Evolutionary conservation across 257 asterid species (phyloP).

Genomic region (Nemophila menziesii): DNA sequence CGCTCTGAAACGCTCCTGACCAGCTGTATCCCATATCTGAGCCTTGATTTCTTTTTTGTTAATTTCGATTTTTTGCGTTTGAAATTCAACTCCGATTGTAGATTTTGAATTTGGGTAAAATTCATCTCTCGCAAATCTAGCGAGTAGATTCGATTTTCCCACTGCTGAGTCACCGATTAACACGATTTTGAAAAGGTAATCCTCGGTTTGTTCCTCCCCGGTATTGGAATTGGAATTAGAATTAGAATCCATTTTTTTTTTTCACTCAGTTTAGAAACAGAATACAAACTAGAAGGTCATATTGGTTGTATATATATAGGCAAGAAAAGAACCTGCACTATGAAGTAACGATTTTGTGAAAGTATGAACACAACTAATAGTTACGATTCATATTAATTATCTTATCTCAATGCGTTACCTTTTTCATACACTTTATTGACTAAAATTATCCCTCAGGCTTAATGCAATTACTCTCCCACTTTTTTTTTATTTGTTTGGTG

Average conservation of each 20-base stretch:
- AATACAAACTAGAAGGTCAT: constrained; percentile 27
- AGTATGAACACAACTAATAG: too few relatives aligned
- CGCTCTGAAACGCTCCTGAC: constrained; percentile 93
- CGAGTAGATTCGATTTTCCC: constrained; percentile 89
- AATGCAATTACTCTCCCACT: too few relatives aligned
- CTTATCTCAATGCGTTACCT: too few relatives aligned
- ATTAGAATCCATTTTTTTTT: constrained; percentile 48
- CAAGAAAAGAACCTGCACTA: too few relatives aligned
- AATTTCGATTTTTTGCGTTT: constrained; percentile 78
- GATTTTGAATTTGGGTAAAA: constrained; percentile 84
- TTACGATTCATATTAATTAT: too few relatives aligned
- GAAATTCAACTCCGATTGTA: constrained; percentile 91
- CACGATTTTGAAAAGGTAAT: constrained; percentile 76
- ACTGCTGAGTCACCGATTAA: constrained; percentile 87
- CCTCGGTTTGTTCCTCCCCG: constrained; percentile 62
- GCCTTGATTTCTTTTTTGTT: constrained; percentile 86
- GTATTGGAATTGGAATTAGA: too few relatives aligned
- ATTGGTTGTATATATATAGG: constrained; percentile 8
- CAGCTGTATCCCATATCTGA: constrained; percentile 97
- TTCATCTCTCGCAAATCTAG: constrained; percentile 88
- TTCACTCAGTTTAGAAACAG: constrained; percentile 13
- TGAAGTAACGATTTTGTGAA: too few relatives aligned
- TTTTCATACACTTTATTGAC: too few relatives aligned
- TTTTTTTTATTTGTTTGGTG: too few relatives aligned
- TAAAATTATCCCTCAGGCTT: too few relatives aligned